phyloP scores from a whole-genome alignment of 106 monocot genomes.

The Posidonia australis region DNA sequence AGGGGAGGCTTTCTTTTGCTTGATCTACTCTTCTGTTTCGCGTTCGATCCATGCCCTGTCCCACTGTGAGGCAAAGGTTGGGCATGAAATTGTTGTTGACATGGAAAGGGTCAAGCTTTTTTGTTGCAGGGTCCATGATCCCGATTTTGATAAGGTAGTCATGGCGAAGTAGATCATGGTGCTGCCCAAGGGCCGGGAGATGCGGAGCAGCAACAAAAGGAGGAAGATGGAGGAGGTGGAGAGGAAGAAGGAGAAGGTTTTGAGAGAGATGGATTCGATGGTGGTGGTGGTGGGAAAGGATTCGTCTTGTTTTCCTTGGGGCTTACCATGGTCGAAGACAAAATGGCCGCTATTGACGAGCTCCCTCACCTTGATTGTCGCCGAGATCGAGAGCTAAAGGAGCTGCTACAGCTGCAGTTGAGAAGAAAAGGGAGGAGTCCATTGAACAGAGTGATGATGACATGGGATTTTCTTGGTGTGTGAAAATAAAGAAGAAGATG shows the following conservation, averaged over 20 bases:
- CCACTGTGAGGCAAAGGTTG: conserved; percentile 16
- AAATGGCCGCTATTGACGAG: no score
- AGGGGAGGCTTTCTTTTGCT: conserved; percentile 28
- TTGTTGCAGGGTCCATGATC: conserved; percentile 50
- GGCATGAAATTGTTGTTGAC: conserved; percentile 50
- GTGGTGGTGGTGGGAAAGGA: not conserved
- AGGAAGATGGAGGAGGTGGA: not conserved
- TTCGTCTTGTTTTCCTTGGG: conserved; percentile 13
- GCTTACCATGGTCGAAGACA: no score
- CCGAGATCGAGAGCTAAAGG: no score
- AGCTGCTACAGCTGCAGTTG: no score
- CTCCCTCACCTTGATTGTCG: no score
- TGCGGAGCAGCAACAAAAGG: conserved; percentile 5
- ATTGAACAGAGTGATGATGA: no score
- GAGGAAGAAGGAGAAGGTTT: not conserved
- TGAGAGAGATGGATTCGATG: not conserved
- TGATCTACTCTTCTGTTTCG: conserved; percentile 29
- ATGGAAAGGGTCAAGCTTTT: conserved; percentile 52
- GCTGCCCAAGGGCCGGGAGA: not conserved
- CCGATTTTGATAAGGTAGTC: conserved; percentile 33
- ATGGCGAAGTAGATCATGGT: conserved; percentile 19
- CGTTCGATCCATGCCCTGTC: conserved; percentile 28
- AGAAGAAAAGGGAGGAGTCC: no score
- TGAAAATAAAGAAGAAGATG: no score
- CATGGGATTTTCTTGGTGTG: no score